Evolutionary conservation across 139 green algal genomes (phyloP).

Genomic region (Microglena sp.): DNA sequence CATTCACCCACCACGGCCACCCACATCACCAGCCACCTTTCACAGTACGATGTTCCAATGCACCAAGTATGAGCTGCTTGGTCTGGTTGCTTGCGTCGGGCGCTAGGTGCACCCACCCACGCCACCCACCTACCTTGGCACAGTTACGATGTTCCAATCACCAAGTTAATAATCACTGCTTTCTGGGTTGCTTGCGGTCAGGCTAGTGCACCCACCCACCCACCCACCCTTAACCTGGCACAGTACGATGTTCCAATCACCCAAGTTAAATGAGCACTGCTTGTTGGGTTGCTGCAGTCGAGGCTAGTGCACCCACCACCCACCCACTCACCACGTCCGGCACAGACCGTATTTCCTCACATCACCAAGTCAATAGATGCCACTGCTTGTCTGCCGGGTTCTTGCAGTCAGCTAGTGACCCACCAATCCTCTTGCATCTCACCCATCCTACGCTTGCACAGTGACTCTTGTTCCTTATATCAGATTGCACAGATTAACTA

Average conservation of each 20-base stretch:
- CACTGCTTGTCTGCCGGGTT: slow-evolving; percentile 42
- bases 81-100: no score
- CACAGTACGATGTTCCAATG: slow-evolving; percentile 87
- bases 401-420: slow-evolving; percentile 30
- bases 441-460: no score
- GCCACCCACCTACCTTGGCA: no score
- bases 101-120: no score
- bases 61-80: slow-evolving; percentile 67
- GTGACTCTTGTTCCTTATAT: no score
- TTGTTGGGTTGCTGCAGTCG: slow-evolving; percentile 47
- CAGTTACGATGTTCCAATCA: no score
- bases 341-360: slow-evolving; percentile 84
- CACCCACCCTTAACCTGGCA: no score
- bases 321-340: slow-evolving; percentile 37
- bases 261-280: no score
- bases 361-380: slow-evolving; percentile 91
- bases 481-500: slow-evolving; percentile 88
- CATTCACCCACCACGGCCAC: slow-evolving; percentile 1
- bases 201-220: no score
- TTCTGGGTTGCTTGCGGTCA: no score
- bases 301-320: neutral
- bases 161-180: no score
- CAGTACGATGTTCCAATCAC: no score
- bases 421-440: slow-evolving; percentile 44
- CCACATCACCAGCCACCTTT: slow-evolving; percentile 68